Conservation (phyloP, 2,329 filamentous ascomycete genomes). For the Beauveria sp. region DNA sequence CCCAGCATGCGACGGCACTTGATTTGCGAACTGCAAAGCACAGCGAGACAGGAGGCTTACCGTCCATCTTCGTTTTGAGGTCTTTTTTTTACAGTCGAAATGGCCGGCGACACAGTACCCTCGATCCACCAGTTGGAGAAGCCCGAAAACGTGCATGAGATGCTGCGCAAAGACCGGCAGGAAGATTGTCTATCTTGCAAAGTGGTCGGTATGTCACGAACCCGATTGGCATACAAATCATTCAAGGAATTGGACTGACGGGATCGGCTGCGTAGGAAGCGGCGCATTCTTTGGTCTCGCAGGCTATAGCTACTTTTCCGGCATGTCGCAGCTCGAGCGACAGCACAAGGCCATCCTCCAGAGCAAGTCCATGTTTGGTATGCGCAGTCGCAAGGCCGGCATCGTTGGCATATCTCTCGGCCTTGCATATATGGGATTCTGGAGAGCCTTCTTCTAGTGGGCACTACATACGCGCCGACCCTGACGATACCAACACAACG, state of each 20-base stretch:
- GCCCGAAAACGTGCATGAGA: constrained; percentile 53
- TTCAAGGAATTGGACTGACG: not conserved
- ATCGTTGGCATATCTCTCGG: constrained; percentile 61
- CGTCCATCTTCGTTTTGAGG: not conserved
- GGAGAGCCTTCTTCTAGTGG: constrained; percentile 51
- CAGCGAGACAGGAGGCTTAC: not conserved
- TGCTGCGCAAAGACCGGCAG: constrained; percentile 47
- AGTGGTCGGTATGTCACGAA: constrained; percentile 51
- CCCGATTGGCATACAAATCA: not conserved
- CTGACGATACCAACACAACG: not conserved
- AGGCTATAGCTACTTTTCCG: constrained; percentile 69
- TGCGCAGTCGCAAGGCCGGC: constrained; percentile 60
- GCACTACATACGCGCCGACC: not conserved
- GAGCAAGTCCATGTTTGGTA: constrained; percentile 64
- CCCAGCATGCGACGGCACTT: not conserved
- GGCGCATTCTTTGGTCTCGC: constrained; percentile 68
- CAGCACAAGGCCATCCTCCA: constrained; percentile 59
- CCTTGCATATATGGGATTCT: constrained; percentile 63
- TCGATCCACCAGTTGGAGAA: constrained; percentile 47
- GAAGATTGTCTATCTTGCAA: constrained; percentile 66
- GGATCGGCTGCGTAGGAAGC: constrained; percentile 45
- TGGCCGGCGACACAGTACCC: constrained; percentile 34
- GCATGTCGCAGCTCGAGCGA: constrained; percentile 61
- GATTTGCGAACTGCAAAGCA: not conserved
- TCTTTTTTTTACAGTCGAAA: not conserved